Conservation (phyloP, 2,329 filamentous ascomycete species). For the Furcasterigmium sp. region DNA sequence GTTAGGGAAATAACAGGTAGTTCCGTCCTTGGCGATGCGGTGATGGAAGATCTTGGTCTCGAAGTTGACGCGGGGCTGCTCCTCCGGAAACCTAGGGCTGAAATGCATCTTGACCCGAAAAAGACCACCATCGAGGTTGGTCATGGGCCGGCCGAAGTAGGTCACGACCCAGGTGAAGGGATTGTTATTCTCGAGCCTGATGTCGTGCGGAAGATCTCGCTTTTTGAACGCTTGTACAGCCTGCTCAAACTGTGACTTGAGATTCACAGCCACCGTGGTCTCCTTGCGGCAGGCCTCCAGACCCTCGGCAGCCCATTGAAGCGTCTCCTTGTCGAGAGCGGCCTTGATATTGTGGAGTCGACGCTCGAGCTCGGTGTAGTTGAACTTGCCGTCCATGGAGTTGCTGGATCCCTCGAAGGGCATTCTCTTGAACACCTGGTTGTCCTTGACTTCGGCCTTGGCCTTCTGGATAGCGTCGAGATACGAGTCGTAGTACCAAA, state of each 20-base stretch:
- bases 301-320: slow-evolving; percentile 68
- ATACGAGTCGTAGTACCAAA: slow-evolving; percentile 96
- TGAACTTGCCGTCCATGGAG: slow-evolving; percentile 79
- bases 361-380: slow-evolving; percentile 68
- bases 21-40: slow-evolving; percentile 73
- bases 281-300: slow-evolving; percentile 57
- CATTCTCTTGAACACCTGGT: slow-evolving; percentile 68
- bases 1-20: slow-evolving; percentile 74
- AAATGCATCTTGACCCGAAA: slow-evolving; percentile 77
- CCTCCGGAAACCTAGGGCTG: slow-evolving; percentile 79
- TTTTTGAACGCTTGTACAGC: slow-evolving; percentile 70
- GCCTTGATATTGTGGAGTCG: slow-evolving; percentile 65
- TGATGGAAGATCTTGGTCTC: slow-evolving; percentile 84
- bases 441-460: slow-evolving; percentile 56
- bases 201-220: slow-evolving; percentile 65
- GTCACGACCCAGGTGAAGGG: slow-evolving; percentile 87
- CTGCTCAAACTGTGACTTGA: slow-evolving; percentile 81
- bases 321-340: slow-evolving; percentile 66
- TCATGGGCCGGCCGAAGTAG: slow-evolving; percentile 89
- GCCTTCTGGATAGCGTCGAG: slow-evolving; percentile 64
- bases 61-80: slow-evolving; percentile 79
- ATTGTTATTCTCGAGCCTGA: slow-evolving; percentile 73
- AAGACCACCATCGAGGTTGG: slow-evolving; percentile 85
- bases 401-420: slow-evolving; percentile 78
- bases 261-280: slow-evolving; percentile 70